A percentile compares a stretch with the other conserved stretches of the same genome.
These are phyloP conservation scores for Cordyceps javanica DNA, from an alignment of 2,329 filamentous ascomycete genomes.

Conservation along the genomic window DNA sequence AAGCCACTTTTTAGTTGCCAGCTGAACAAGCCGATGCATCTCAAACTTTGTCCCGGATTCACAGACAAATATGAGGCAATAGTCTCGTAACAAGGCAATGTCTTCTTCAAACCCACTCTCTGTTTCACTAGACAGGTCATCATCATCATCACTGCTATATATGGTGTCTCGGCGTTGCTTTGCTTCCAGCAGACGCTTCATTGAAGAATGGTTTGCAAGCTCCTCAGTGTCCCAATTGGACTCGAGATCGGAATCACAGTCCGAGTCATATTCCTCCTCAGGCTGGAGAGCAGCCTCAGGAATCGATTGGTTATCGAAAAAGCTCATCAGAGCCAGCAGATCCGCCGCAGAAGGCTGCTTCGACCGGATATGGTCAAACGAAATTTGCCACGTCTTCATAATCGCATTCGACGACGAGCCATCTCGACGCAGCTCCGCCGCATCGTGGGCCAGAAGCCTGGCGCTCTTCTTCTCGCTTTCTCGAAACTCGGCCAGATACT, in stretches of 20 bases:
- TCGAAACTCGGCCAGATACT: slow-evolving; percentile 33
- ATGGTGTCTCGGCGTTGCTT: neutral
- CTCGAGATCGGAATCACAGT: neutral
- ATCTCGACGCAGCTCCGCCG: slow-evolving; percentile 17
- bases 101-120: slow-evolving; percentile 30
- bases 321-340: slow-evolving; percentile 40
- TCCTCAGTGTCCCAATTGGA: neutral
- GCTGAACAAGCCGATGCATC: slow-evolving; percentile 35
- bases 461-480: slow-evolving; percentile 12
- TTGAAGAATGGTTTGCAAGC: neutral
- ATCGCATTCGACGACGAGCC: slow-evolving; percentile 18
- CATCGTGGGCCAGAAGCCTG: slow-evolving; percentile 13
- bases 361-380: slow-evolving; percentile 28
- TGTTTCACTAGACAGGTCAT: too few species aligned
- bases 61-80: slow-evolving; percentile 27
- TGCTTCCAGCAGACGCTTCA: neutral
- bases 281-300: slow-evolving; percentile 25
- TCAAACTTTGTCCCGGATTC: slow-evolving; percentile 23
- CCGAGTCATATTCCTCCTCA: neutral
- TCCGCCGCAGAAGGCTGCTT: slow-evolving; percentile 29
- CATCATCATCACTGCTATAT: too few species aligned
- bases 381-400: slow-evolving; percentile 20
- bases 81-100: slow-evolving; percentile 28
- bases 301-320: slow-evolving; percentile 38
- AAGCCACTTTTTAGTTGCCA: slow-evolving; percentile 28